A percentile compares a stretch with the other conserved stretches of the same genome.
phyloP scores from a whole-genome alignment of 2,329 filamentous ascomycete species.

The Venturia pyrina region DNA sequence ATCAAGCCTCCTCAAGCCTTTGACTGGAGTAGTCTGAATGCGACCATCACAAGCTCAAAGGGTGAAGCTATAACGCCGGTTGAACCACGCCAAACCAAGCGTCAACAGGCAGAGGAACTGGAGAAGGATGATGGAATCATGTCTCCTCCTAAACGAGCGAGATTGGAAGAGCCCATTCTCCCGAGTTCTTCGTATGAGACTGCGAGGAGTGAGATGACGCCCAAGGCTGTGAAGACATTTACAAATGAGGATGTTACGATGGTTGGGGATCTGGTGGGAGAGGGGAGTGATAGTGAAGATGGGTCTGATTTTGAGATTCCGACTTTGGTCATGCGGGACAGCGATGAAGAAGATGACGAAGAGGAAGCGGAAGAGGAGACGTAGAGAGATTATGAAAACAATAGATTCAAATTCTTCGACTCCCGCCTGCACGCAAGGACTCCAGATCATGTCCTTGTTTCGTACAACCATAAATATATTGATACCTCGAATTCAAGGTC shows the following conservation, averaged over 20 bases:
- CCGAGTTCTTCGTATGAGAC: background rate
- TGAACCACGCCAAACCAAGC: background rate
- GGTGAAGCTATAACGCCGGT: background rate
- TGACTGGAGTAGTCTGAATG: background rate
- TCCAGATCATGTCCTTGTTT: no score
- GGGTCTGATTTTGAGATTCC: conserved; percentile 13
- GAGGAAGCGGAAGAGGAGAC: background rate
- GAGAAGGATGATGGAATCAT: background rate
- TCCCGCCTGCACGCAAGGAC: no score
- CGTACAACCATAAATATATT: no score
- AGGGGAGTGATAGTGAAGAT: conserved; percentile 11
- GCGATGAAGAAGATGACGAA: conserved; percentile 5
- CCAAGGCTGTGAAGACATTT: background rate
- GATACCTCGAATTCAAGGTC: no score
- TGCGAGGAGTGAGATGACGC: background rate
- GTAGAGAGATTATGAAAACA: background rate
- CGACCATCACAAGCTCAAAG: background rate
- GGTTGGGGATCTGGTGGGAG: no score
- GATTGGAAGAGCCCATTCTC: background rate
- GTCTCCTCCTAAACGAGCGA: background rate
- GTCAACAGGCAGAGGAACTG: background rate
- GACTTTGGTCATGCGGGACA: conserved; percentile 2
- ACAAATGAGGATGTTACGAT: background rate
- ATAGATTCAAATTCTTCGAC: no score
- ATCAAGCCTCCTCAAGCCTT: background rate